A percentile compares a stretch with the other conserved stretches of the same genome.
These are phyloP conservation scores for Clonostachys rhizophaga DNA, from an alignment of 2,329 filamentous ascomycete genomes.

Conservation along the genomic window DNA sequence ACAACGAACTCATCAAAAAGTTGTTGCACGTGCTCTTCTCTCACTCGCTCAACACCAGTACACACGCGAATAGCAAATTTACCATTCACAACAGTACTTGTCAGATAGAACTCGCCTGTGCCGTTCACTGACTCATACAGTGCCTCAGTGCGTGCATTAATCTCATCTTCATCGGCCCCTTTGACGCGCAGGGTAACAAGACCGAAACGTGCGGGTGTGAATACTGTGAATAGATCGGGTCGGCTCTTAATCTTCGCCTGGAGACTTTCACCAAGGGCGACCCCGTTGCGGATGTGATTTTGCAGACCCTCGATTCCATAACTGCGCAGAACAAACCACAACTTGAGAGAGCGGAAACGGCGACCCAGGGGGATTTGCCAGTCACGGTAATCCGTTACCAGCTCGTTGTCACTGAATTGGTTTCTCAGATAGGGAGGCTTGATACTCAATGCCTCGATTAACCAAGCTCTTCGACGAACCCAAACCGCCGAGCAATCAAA, in stretches of 20 bases:
- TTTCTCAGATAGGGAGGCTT: constrained; percentile 80
- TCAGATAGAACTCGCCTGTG: constrained; percentile 76
- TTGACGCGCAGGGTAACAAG: constrained; percentile 69
- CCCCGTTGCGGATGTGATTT: constrained; percentile 64
- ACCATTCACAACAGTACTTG: constrained; percentile 67
- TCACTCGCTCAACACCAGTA: constrained; percentile 60
- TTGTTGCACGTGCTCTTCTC: constrained; percentile 67
- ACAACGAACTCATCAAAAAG: constrained; percentile 45
- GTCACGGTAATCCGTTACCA: constrained; percentile 93
- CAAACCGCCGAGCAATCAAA: constrained; percentile 83
- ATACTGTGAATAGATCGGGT: constrained; percentile 68
- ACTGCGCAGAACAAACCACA: constrained; percentile 88
- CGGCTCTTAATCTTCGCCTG: constrained; percentile 52
- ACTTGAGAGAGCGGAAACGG: constrained; percentile 82
- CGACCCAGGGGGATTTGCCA: constrained; percentile 95
- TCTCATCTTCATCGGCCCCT: constrained; percentile 39
- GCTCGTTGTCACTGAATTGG: constrained; percentile 70
- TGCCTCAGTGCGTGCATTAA: constrained; percentile 65
- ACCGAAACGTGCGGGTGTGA: constrained; percentile 71
- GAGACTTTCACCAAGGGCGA: constrained; percentile 68
- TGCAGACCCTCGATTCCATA: constrained; percentile 77
- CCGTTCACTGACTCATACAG: constrained; percentile 74
- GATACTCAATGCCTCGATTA: constrained; percentile 77
- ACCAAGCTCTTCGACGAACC: constrained; percentile 67
- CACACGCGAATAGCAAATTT: constrained; percentile 79